A percentile compares a stretch with the other conserved stretches of the same genome.
phyloP scores from a whole-genome alignment of 176 grass and related monocot species.

The Triticum monococcum region DNA sequence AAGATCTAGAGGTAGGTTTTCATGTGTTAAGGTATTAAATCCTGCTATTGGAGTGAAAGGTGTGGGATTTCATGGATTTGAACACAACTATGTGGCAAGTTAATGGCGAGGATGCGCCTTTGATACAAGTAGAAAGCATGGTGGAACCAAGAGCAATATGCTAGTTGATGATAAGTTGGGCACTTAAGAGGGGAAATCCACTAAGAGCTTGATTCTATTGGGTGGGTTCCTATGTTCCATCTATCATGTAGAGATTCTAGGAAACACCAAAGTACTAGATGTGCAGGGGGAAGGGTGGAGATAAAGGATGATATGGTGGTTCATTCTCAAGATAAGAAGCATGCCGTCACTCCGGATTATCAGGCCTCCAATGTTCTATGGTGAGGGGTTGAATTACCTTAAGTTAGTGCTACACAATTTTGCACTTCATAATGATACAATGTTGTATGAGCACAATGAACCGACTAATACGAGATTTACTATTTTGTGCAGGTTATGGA shows the following conservation, averaged over 20 bases:
- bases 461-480: not conserved
- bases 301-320: not conserved
- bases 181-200: too few species aligned
- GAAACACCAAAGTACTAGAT: not conserved
- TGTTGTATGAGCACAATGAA: not conserved
- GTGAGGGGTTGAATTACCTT: constrained; percentile 77
- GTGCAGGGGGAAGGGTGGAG: not conserved
- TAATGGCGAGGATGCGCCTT: not conserved
- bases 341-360: too few species aligned
- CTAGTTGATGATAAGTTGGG: too few species aligned
- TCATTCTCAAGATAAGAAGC: too few species aligned
- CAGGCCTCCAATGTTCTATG: constrained; percentile 72
- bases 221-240: too few species aligned
- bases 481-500: not conserved
- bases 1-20: not conserved
- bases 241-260: too few species aligned
- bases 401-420: constrained; percentile 42
- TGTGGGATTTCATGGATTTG: not conserved
- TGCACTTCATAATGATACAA: not conserved
- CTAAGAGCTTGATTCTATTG: too few species aligned
- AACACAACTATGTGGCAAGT: not conserved
- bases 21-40: not conserved
- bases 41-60: not conserved
- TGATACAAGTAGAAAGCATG: not conserved
- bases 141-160: too few species aligned